Base-by-base conservation (phyloP, 2,329 filamentous ascomycete genomes). In the Trichoderma breve region DNA sequence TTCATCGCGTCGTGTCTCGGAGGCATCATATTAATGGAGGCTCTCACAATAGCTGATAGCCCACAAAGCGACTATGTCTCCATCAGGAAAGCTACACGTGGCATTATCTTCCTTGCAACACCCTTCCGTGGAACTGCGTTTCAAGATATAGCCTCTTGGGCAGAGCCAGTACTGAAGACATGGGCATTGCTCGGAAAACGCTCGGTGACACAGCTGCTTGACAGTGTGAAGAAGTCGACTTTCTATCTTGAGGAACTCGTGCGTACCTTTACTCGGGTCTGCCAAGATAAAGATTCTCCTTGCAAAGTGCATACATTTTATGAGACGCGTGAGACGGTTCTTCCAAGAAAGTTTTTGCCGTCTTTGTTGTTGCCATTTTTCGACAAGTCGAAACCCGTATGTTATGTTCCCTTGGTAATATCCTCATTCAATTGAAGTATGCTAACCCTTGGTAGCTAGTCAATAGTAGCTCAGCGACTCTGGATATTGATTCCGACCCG, bases 1-100 rank as follows among this genome's bases (percentile, higher is more conserved):
- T 80, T 80, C 66, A 77, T 81, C 51, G 78, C 78, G 1, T 81
- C 79, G n/a, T 80, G 77, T 71, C 76, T 81, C 32, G 78, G 79
- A 1, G 79, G 79, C 15, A 76, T 80, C 58, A 75, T 80, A 64
- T 65, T 80, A 30, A 75, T 74, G 12, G 75, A 78, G 73, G 78
- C 79, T 57, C 77, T 80, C 9, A 73, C 75, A 6, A 66, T 62
- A 9, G 75, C 75, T 12, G 30, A 60, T 32, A 47, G 18, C 3
- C 28, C 39, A n/a, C 26, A 58, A 30, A 43, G 71, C 26, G 73
- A 76, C 7, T 76, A 77, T 47, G 2, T 8, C 28, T 47, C 68
- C n/a, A 6, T 79, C 7, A 63, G 64, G 47, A 71, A 12, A 64
- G 74, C 76, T 9, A 78, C 77, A 7, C 73, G 73, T 9, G 75